Evolutionary conservation across 2,329 filamentous ascomycete species (phyloP), one percentile per base, ranked within the genome.

Genomic region (Xylariaceae sp.): DNA sequence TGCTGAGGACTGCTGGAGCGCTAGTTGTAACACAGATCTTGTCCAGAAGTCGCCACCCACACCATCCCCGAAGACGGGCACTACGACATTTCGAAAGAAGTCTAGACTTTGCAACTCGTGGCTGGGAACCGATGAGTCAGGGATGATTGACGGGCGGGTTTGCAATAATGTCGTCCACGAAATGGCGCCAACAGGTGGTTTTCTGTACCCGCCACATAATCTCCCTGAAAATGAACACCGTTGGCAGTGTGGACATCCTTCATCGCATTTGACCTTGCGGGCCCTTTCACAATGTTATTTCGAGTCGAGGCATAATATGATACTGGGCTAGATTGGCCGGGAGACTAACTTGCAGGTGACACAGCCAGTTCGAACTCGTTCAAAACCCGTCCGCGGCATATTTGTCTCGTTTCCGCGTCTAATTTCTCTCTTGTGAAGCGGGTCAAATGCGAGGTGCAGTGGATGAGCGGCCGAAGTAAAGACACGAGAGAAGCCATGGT

Each of bases 261-360:
- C 68, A 31, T 70, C 68, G 19, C 68, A 69, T 49, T 69, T 70
- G 42, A 70, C 60, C 42, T 60, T 63, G 17, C 67, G 62, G 31
- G 58, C 56, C 44, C 66, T 56, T 66, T 47, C 16, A 28, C 17
- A n/a, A 41, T n/a, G 2, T 6, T 18, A 0, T 17, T 48, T n/a
- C n/a, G n/a, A n/a, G n/a, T n/a, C n/a, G 1, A 49, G 41, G 31
- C 11, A 44, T 12, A 3, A 18, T 13, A 14, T 18, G 2, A 34
- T 34, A 7, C 13, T 34, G 2, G 12, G 13, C 13, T 14, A 18
- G 12, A 33, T 13, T 31, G 3, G 16, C 2, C 9, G 9, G 44
- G 34, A 45, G 7, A 58, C 56, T 54, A 4, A 60, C 58, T 60
- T 60, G 58, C 58, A 60, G 34, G 58, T 56, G 9, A 52, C 39